Evolutionary conservation across 1,139 yeast genomes (phyloP), one percentile per base, ranked within the genome.

Genomic region (Yamadazyma pseudoaaseri): DNA sequence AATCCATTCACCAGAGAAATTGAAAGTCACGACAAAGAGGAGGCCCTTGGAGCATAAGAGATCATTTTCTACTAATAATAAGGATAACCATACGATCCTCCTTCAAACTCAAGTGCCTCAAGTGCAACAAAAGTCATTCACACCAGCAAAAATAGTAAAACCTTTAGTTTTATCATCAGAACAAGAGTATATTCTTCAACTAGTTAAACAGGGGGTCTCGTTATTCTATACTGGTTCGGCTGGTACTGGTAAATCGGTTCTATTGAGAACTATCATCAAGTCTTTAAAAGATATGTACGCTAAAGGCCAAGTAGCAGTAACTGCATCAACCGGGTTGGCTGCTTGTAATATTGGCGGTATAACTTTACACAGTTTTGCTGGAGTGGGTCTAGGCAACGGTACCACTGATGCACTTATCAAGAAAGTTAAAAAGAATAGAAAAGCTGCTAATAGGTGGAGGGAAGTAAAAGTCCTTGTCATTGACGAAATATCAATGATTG

Each of bases 201-300:
- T 64, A 34, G 73, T 63, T 0, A 33, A 56, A 16, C 42, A 39
- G n/a, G 72, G 86, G 0, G 61, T 66, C 14, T 84, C 81, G 26
- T 57, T 87, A 1, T 89, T 89, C 52, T 89, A 85, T 51, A 89
- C 97, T 0, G 97, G 97, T 26, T 86, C 96, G 26, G 97, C 97
- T 0, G 97, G 97, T 50, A 89, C 97, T 1, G 97, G 97, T 50
- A 89, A 89, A 54, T 86, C 96, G 1, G 81, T 89, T 4, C 65
- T 86, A 13, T 63, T 94, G 31, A 70, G 82, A 39, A 74, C 82
- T 17, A 71, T 92, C 26, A 90, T 92, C 35, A 73, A 76, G 42
- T 67, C 73, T 0, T 61, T 92, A 37, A 70, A 67, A 39, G 37
- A 45, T 1, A 69, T 63, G 35, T 68, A 79, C 49, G 68, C 70